Percentiles rank a stretch among this genome's conserved stretches.
Evolutionary conservation across 2,329 filamentous ascomycete genomes (phyloP).

Genomic region (Colletotrichum sp.): DNA sequence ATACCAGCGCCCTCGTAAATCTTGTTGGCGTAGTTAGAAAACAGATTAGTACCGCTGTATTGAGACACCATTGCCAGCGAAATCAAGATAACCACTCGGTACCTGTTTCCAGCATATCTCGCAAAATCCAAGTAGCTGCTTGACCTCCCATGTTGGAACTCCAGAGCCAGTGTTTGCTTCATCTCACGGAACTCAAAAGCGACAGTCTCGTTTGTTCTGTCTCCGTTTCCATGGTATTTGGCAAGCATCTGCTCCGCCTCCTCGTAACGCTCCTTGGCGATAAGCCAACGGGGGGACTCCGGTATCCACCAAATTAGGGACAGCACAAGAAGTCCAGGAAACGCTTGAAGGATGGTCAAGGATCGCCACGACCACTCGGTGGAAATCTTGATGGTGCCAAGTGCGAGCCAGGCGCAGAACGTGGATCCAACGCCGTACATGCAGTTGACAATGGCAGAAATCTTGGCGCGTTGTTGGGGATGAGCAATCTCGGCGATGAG

Average conservation of each 20-base stretch:
- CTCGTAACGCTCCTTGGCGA: slow-evolving; percentile 31
- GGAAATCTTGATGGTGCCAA: not conserved
- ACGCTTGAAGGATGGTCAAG: not conserved
- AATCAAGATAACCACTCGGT: not conserved
- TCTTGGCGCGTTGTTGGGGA: not conserved
- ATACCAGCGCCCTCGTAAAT: not conserved
- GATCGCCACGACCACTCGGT: not conserved
- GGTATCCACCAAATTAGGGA: slow-evolving; percentile 22
- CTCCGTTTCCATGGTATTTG: slow-evolving; percentile 55
- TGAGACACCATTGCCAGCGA: not conserved
- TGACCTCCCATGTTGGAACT: not conserved
- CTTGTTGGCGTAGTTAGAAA: not conserved
- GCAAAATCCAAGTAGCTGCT: not conserved
- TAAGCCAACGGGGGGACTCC: slow-evolving; percentile 36
- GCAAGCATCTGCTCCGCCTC: slow-evolving; percentile 32
- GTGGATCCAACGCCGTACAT: not conserved
- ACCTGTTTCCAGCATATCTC: not conserved
- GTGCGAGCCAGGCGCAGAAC: not conserved
- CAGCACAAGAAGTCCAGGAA: not conserved
- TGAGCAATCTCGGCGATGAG: not conserved
- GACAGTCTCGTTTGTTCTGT: slow-evolving; percentile 31
- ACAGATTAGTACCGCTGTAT: not conserved
- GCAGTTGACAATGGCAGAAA: not conserved
- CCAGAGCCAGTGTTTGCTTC: not conserved
- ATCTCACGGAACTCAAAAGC: not conserved